A percentile compares a stretch with the other conserved stretches of the same genome.
Conservation (phyloP, 1,284 basidiomycete species). For the Trichosporon inkin region DNA sequence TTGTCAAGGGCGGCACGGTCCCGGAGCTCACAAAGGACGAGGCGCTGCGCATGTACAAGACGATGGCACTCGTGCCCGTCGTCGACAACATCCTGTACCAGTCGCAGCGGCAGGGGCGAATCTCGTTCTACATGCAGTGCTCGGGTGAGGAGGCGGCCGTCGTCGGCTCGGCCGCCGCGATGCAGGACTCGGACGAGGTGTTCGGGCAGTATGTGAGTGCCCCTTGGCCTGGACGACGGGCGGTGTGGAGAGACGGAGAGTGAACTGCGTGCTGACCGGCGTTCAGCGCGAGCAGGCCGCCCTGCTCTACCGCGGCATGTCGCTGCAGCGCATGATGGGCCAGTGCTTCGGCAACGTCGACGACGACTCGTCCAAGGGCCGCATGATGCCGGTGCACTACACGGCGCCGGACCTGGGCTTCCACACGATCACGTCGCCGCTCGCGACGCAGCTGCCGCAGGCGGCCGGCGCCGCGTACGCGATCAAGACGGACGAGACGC, state of each 20-base stretch:
- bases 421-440: slow-evolving; percentile 86
- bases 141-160: slow-evolving; percentile 89
- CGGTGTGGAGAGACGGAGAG: no score
- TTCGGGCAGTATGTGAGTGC: slow-evolving; percentile 54
- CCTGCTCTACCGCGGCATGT: slow-evolving; percentile 79
- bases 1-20: slow-evolving; percentile 65
- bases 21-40: slow-evolving; percentile 70
- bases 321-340: slow-evolving; percentile 68
- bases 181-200: slow-evolving; percentile 75
- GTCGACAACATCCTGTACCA: slow-evolving; percentile 87
- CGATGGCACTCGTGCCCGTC: slow-evolving; percentile 77
- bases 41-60: slow-evolving; percentile 71
- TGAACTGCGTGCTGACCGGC: slow-evolving; percentile 9
- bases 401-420: slow-evolving; percentile 79
- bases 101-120: slow-evolving; percentile 87
- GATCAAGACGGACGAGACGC: slow-evolving; percentile 69
- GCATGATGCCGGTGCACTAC: slow-evolving; percentile 89
- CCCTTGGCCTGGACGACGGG: not conserved
- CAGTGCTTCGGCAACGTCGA: slow-evolving; percentile 83
- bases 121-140: slow-evolving; percentile 75
- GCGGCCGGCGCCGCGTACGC: slow-evolving; percentile 91
- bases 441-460: slow-evolving; percentile 95
- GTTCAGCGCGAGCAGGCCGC: slow-evolving; percentile 81
- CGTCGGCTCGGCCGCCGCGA: slow-evolving; percentile 80
- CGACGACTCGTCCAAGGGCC: slow-evolving; percentile 76